Base-by-base conservation (phyloP, 2,329 filamentous ascomycete genomes). In the Endocalyx cinctus region DNA sequence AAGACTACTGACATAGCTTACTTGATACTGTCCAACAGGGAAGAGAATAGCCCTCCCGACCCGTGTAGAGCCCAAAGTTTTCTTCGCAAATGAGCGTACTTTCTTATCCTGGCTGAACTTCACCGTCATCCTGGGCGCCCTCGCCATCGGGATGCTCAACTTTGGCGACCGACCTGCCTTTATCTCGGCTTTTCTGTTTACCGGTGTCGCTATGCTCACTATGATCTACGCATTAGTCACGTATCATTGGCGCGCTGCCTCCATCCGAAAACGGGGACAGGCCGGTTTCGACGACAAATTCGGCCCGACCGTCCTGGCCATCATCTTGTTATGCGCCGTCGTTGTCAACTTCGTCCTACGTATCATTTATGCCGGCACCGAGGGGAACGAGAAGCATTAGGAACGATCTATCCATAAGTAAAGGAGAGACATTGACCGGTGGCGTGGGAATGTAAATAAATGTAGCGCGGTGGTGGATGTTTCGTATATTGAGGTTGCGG, bases 31-130 rank as follows among this genome's bases (percentile, higher is more conserved):
- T 22, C 29, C 23, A 19, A 31, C 52, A 95, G 90, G 90, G 76
- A 98, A 98, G 72, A 87, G 90, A 59, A 97, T 98, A 60, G 90
- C 92, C 54, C 87, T 98, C 46, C 92, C 92, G 37, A 96, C 90
- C 40, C 88, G 92, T 50, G 90, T 98, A 64, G 92, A 98, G 66
- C 92, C 92, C 54, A 98, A 98, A 69, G 92, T 98, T 72, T 98
- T 97, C 79, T 98, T 98, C 74, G 92, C 92, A 67, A 98, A 98
- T 74, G 92, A 98, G 70, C 87, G 92, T 45, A 98, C 92, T 44
- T 98, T 98, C 63, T 81, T 98, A 56, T 95, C 88, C 65, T 98
- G 92, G 92, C 86, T 98, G 57, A 98, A 98, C 77, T 97, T 97
- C 74, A 95, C 89, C 62, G 89, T 98, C 57, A 90, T 98, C 64